Evolutionary conservation across 2,329 filamentous ascomycete species (phyloP).

Genomic region (Fusarium tanahbumbuense): DNA sequence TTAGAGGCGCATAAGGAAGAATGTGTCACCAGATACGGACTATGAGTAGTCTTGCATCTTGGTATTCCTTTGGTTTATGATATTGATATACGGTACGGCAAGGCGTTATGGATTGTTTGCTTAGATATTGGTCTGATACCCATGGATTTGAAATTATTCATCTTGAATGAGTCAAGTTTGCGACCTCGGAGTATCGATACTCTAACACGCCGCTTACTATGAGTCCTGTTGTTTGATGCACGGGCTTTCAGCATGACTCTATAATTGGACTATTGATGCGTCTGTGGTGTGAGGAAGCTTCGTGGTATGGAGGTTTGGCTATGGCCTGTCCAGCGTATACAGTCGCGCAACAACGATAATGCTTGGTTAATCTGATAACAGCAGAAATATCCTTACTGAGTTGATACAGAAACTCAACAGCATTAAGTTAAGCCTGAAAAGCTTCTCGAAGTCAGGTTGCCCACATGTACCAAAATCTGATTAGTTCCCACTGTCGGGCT

Average conservation of each 20-base stretch:
- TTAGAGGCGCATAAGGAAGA: constrained; percentile 78
- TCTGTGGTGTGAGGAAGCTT: neutral
- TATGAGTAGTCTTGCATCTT: constrained; percentile 44
- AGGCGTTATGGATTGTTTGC: constrained; percentile 39
- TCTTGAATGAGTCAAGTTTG: constrained; percentile 13
- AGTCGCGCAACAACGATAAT: neutral
- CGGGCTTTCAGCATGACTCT: neutral
- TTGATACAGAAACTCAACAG: neutral
- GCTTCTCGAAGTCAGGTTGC: neutral
- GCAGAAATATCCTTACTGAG: neutral
- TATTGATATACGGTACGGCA: constrained; percentile 8
- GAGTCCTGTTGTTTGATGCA: neutral
- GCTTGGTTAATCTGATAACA: neutral
- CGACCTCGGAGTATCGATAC: neutral
- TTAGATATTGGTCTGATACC: constrained; percentile 44
- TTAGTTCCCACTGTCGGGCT: neutral
- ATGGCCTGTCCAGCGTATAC: no score
- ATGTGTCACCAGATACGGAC: constrained; percentile 73
- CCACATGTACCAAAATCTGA: neutral
- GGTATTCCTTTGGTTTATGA: neutral
- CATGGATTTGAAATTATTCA: constrained; percentile 15
- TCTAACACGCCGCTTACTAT: neutral
- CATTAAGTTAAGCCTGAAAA: neutral
- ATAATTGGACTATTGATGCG: neutral
- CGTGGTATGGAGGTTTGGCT: neutral